Percentiles rank a stretch among this genome's conserved stretches.
Conservation (phyloP, 1,139 yeast species). For the Suhomyces choctaworum region DNA sequence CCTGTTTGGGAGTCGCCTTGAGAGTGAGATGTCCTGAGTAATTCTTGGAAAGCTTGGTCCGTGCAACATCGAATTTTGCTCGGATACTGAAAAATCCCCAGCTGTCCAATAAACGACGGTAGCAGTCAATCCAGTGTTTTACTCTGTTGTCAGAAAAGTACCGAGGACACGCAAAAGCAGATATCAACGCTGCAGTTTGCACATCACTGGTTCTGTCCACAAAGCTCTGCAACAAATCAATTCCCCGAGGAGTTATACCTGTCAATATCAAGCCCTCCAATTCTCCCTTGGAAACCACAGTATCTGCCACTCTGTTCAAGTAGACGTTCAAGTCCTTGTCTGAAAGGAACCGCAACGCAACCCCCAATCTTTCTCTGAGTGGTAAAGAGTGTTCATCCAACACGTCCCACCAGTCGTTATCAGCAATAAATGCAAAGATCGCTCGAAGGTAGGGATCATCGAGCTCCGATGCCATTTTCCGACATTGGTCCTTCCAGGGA, state of each 20-base stretch:
- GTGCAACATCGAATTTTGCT: slow-evolving; percentile 81
- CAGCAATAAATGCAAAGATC: slow-evolving; percentile 90
- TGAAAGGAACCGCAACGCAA: slow-evolving; percentile 80
- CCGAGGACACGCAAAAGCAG: slow-evolving; percentile 80
- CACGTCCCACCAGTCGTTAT: slow-evolving; percentile 96
- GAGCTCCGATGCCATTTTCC: slow-evolving; percentile 80
- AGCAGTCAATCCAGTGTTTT: slow-evolving; percentile 75
- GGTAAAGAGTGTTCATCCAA: slow-evolving; percentile 89
- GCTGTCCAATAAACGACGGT: slow-evolving; percentile 73
- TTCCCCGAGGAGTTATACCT: slow-evolving; percentile 83
- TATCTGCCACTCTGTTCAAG: slow-evolving; percentile 66
- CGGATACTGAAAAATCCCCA: slow-evolving; percentile 80
- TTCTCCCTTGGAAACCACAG: slow-evolving; percentile 77
- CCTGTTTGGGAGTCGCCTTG: slow-evolving; percentile 66
- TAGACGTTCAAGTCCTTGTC: slow-evolving; percentile 74
- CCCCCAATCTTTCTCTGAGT: slow-evolving; percentile 82
- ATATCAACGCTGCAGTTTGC: slow-evolving; percentile 85
- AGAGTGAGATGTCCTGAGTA: slow-evolving; percentile 49
- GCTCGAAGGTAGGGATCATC: slow-evolving; percentile 90
- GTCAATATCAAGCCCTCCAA: slow-evolving; percentile 88
- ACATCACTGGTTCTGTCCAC: slow-evolving; percentile 90
- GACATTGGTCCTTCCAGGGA: slow-evolving; percentile 92
- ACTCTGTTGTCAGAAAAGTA: slow-evolving; percentile 73
- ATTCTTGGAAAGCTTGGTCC: slow-evolving; percentile 64
- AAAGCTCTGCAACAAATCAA: slow-evolving; percentile 79